Base-by-base conservation (phyloP, 2,329 filamentous ascomycete species). In the Westerdykella ornata region DNA sequence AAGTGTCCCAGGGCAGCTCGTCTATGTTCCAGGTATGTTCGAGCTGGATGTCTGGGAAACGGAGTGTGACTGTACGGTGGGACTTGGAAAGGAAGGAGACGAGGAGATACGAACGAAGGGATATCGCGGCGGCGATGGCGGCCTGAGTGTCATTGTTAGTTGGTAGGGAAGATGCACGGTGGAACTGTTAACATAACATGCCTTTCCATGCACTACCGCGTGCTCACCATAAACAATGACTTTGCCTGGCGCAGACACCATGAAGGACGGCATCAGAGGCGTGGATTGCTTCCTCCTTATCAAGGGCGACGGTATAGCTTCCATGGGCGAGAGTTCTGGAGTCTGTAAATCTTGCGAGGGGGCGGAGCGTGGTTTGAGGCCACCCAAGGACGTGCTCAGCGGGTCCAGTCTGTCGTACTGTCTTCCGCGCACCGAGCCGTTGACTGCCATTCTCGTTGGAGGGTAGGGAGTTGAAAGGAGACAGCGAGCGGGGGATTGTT, bases 201-300 rank as follows among this genome's bases (percentile, higher is more conserved):
- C 85, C 78, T 96, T 97, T 61, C 89, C 89, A 62, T 98, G 81
- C 15, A 98, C 92, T n/a, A 97, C 92, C 2, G 92, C 85, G 71
- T 98, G 92, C 67, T 98, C 92, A 52, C 92, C 92, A 69, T 90
- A 97, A 39, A 97, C 87, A 65, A 98, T 98, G 61, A 96, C 92
- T 67, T 98, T 98, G 49, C 90, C 94, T 0, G 92, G 92, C 2
- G 94, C 90, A 13, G 92, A 97, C 43, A 97, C 89, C 86, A 98
- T 95, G 65, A 98, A 98, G 46, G 89, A 74, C 33, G 90, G 89
- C 69, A 92, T 76, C 71, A 83, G 77, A 1, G 80, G 78, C 37
- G 76, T 76, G 16, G 69, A 72, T 44, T 62, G 54, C 47, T 64
- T 65, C 38, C 62, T 47, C 30, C 41, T 51, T 49, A 57, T 46